phyloP scores from a whole-genome alignment of 305 asterid species.

The Nicotiana rustica region DNA sequence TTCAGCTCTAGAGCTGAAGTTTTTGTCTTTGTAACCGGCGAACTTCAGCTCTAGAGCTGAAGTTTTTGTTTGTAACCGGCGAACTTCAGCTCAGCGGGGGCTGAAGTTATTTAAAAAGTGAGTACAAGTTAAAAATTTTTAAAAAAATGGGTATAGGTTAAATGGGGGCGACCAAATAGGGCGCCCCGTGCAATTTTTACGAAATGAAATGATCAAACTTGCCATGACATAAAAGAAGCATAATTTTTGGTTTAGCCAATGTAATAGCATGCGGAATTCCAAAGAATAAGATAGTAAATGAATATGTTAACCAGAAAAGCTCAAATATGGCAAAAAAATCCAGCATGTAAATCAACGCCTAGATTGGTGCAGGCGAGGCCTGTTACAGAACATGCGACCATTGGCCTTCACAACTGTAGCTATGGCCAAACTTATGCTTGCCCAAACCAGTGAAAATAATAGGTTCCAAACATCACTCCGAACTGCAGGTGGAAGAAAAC shows the following conservation, averaged over 20 bases:
- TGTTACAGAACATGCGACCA: conserved; percentile 95
- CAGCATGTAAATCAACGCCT: conserved; percentile 56
- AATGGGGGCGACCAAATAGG: too few relatives aligned
- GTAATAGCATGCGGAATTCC: neutral
- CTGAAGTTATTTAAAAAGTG: too few relatives aligned
- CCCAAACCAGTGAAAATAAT: conserved; percentile 87
- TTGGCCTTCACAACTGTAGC: conserved; percentile 86
- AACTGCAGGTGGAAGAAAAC: conserved; percentile 56
- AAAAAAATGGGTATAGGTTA: too few relatives aligned
- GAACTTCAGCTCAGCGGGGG: too few relatives aligned
- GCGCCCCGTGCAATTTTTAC: too few relatives aligned
- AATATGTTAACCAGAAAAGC: conserved; percentile 13
- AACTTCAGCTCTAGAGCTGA: too few relatives aligned
- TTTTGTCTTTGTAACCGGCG: too few relatives aligned
- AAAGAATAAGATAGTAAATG: conserved; percentile 23
- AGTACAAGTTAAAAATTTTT: too few relatives aligned
- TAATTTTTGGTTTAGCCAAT: neutral
- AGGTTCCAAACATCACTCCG: conserved; percentile 73
- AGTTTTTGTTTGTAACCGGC: too few relatives aligned
- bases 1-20: too few relatives aligned
- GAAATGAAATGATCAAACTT: too few relatives aligned
- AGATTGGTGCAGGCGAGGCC: conserved; percentile 96
- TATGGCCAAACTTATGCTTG: conserved; percentile 82
- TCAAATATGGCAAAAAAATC: neutral
- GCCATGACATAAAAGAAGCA: neutral